Base-by-base conservation (phyloP, 108 stramenopile genomes). In the Aureococcus anophagefferens region DNA sequence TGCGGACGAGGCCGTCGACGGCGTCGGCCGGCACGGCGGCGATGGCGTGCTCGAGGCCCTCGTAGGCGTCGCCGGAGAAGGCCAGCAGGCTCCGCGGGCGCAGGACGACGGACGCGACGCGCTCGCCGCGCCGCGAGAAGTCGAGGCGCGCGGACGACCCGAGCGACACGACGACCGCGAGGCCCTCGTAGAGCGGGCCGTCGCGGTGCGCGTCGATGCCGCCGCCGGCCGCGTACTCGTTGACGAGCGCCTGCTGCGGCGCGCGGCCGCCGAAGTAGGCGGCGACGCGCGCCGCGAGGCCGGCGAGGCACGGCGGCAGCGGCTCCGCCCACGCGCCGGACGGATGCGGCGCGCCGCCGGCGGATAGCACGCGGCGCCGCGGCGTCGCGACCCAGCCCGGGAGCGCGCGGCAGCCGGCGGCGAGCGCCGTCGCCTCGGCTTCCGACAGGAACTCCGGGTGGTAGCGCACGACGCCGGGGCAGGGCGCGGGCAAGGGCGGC, bases 191-290 rank as follows among this genome's bases (percentile, higher is more conserved):
- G 32, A 78, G 46, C 21, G 83, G 79, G 25, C 83, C 83, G 36
- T 84, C 83, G 35, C 79, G 78, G 46, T 84, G 83, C 18, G 77
- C 72, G 32, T 73, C 34, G 34, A 84, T 84, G 0, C 83, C 83
- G 45, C 79, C 67, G 5, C 83, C 83, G 0, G 66, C 72, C 28
- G 31, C 67, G 62, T 84, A 84, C 46, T 82, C 81, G 67, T 82
- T 84, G 32, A 84, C 45, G 17, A 84, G 79, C 30, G 80, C 80
- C 33, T 84, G 81, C 51, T 84, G 80, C 18, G 83, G 83, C 29
- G 35, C 31, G 15, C 35, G 28, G 11, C n/a, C 74, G n/a, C 35
- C 35, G 30, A 72, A 33, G 40, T 80, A 81, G n/a, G 80, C 35
- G 30, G 80, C 79, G 18, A 80, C 32, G 32, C 35, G 28, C 29